Evolutionary conservation across 2,329 filamentous ascomycete genomes (phyloP).

Genomic region (Ceratocystis papillata): DNA sequence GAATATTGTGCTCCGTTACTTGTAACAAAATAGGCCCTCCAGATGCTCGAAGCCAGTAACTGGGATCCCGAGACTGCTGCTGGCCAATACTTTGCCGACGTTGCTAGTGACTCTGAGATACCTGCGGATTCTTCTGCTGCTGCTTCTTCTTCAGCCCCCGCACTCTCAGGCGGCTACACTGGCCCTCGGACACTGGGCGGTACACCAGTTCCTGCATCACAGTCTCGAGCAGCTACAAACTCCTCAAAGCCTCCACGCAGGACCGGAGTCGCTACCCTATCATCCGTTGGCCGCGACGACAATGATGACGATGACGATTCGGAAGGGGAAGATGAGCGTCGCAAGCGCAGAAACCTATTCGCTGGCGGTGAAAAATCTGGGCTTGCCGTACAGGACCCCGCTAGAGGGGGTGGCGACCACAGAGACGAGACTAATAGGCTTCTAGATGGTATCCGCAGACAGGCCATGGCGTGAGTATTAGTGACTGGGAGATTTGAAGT

Average conservation of each 20-base stretch:
- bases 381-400: conserved; percentile 55
- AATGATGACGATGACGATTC: conserved; percentile 47
- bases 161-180: conserved; percentile 39
- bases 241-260: conserved; percentile 40
- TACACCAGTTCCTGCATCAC: conserved; percentile 43
- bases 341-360: conserved; percentile 58
- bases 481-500: not conserved
- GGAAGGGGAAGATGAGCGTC: conserved; percentile 46
- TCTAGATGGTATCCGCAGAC: conserved; percentile 53
- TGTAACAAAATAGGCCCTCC: conserved; percentile 44
- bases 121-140: conserved; percentile 32
- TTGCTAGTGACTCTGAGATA: conserved; percentile 35
- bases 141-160: conserved; percentile 20
- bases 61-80: conserved; percentile 58
- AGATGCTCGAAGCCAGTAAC: conserved; percentile 53
- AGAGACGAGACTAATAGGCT: conserved; percentile 33
- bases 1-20: not conserved
- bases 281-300: conserved; percentile 35
- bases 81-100: conserved; percentile 50
- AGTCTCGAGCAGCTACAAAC: conserved; percentile 22
- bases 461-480: conserved; percentile 47
- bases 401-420: conserved; percentile 32
- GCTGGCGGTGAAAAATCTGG: conserved; percentile 78
- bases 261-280: conserved; percentile 51
- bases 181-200: conserved; percentile 54